Percentiles rank a stretch among this genome's conserved stretches.
Conservation (phyloP, 345 rosid genomes). For the Durio zibethinus region DNA sequence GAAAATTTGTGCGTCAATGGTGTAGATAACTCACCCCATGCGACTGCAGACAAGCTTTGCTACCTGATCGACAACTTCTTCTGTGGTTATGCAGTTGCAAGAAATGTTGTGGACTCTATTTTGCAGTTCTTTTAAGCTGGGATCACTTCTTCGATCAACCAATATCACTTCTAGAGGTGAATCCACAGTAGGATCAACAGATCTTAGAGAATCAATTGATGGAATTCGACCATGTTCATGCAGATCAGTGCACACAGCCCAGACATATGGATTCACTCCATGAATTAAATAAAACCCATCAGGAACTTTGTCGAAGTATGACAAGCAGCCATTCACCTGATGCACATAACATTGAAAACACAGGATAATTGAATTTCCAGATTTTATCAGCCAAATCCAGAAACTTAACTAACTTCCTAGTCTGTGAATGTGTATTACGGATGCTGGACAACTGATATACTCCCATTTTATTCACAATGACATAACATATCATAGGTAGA, state of each 20-base stretch:
- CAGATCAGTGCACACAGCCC: conserved; percentile 85
- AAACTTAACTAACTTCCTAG: conserved; percentile 3
- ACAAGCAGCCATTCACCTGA: conserved; percentile 96
- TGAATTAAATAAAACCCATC: conserved; percentile 90
- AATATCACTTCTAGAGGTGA: conserved; percentile 76
- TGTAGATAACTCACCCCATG: conserved; percentile 72
- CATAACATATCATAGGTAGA: neutral
- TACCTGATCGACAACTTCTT: conserved; percentile 93
- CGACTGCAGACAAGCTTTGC: conserved; percentile 87
- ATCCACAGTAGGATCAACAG: conserved; percentile 59
- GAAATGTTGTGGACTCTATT: conserved; percentile 73
- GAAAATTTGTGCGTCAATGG: conserved; percentile 14
- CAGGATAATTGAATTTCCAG: conserved; percentile 10
- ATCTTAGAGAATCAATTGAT: conserved; percentile 74
- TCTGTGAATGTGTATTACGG: neutral
- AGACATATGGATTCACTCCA: conserved; percentile 89
- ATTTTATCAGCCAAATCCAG: conserved; percentile 2
- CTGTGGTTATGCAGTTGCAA: conserved; percentile 57
- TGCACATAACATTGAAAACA: conserved; percentile 24
- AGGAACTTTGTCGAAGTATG: conserved; percentile 87
- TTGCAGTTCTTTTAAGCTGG: conserved; percentile 77
- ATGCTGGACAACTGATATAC: neutral
- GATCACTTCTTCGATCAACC: conserved; percentile 75
- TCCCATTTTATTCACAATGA: neutral
- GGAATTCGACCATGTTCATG: conserved; percentile 91